Evolutionary conservation across 1,139 yeast genomes (phyloP).

Genomic region (Sugiyamaella novakii): DNA sequence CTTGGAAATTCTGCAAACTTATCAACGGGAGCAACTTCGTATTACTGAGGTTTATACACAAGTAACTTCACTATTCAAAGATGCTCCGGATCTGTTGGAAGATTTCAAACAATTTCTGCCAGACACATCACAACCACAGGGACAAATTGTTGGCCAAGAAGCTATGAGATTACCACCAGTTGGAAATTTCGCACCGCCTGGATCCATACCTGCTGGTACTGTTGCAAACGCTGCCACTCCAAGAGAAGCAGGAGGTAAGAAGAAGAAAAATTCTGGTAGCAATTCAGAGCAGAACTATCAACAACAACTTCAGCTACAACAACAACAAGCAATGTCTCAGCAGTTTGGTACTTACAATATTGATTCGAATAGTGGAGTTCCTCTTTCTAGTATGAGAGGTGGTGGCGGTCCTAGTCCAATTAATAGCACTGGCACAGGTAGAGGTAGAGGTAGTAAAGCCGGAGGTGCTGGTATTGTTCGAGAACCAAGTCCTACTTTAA

Average conservation of each 20-base stretch:
- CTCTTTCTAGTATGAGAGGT: slow-evolving; percentile 44
- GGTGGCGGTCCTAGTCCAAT: slow-evolving; percentile 30
- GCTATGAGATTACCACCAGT: slow-evolving; percentile 80
- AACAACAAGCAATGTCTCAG: slow-evolving; percentile 10
- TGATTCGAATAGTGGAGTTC: slow-evolving; percentile 39
- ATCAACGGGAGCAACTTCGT: slow-evolving; percentile 94
- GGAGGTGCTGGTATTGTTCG: slow-evolving; percentile 22
- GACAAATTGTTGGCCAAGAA: slow-evolving; percentile 22
- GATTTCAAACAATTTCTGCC: slow-evolving; percentile 96
- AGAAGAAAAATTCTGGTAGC: slow-evolving; percentile 25
- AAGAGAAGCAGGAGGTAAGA: slow-evolving; percentile 18
- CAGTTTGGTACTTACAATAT: slow-evolving; percentile 15
- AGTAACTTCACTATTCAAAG: slow-evolving; percentile 83
- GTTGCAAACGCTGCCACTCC: slow-evolving; percentile 5
- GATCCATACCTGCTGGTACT: slow-evolving; percentile 5
- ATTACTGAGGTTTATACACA: slow-evolving; percentile 93
- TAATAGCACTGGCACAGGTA: neutral
- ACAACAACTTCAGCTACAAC: slow-evolving; percentile 7
- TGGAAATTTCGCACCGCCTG: slow-evolving; percentile 89
- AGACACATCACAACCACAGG: slow-evolving; percentile 57
- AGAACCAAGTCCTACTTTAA: slow-evolving; percentile 66
- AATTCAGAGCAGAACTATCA: slow-evolving; percentile 17
- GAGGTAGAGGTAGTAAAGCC: slow-evolving; percentile 33
- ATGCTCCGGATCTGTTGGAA: slow-evolving; percentile 91
- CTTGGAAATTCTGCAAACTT: slow-evolving; percentile 91